A percentile compares a stretch with the other conserved stretches of the same genome.
Conservation (phyloP, 1,139 yeast species). For the Kazachstania sp. region DNA sequence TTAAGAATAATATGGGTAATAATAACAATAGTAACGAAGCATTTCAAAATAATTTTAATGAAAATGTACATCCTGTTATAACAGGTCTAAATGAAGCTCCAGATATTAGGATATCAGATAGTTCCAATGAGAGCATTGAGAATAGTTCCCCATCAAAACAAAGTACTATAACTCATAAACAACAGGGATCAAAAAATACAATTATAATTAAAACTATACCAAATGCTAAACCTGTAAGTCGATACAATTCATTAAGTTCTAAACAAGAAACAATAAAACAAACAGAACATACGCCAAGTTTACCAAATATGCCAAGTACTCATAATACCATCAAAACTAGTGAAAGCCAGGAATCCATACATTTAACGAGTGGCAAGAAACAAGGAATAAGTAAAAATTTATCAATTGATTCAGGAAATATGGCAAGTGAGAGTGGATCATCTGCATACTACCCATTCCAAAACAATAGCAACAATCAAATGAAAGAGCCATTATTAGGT, state of each 20-base stretch:
- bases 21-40: neutral
- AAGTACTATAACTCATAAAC: neutral
- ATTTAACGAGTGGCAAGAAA: neutral
- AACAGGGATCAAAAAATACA: neutral
- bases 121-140: neutral
- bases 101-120: too few relatives aligned
- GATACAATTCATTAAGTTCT: slow-evolving; percentile 9
- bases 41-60: neutral
- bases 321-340: neutral
- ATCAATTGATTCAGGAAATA: slow-evolving; percentile 26
- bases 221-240: slow-evolving; percentile 15
- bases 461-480: neutral
- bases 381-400: slow-evolving; percentile 1
- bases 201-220: slow-evolving; percentile 11
- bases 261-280: neutral
- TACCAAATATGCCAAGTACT: slow-evolving; percentile 3
- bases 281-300: neutral
- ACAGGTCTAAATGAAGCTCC: neutral
- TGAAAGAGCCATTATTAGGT: neutral
- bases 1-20: slow-evolving; percentile 12
- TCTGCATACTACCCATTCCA: slow-evolving; percentile 14
- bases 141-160: neutral
- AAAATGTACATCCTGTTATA: neutral
- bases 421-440: slow-evolving; percentile 29
- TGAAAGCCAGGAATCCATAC: neutral